These are phyloP conservation scores for Asterochloris sp. DNA, from an alignment of 139 green algal species.

Conservation along the genomic window DNA sequence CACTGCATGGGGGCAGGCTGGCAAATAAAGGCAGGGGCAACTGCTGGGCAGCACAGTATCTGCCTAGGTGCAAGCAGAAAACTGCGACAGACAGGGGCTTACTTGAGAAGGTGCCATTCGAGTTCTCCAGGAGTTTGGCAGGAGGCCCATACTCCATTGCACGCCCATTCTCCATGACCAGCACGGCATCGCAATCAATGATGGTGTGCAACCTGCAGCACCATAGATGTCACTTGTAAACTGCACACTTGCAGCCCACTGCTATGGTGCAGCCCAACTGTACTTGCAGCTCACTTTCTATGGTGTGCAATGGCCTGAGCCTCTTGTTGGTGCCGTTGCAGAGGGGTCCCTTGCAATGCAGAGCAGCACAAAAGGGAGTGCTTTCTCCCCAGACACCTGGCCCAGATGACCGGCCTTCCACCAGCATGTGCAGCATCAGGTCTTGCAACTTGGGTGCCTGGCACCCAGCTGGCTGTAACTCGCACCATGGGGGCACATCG, in stretches of 20 bases:
- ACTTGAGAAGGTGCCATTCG: conserved; percentile 30
- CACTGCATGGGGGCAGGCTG: not conserved
- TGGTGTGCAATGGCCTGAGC: not conserved
- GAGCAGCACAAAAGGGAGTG: too few species aligned
- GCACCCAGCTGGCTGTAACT: too few species aligned
- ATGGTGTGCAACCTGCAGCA: conserved; percentile 62
- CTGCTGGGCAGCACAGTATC: not conserved
- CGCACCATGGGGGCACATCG: not conserved
- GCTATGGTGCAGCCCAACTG: conserved; percentile 57
- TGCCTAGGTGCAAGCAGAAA: not conserved
- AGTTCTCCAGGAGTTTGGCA: conserved; percentile 32
- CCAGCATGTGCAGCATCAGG: too few species aligned
- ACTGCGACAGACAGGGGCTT: not conserved
- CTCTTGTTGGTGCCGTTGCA: not conserved
- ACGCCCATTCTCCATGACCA: conserved; percentile 50
- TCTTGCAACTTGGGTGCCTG: too few species aligned
- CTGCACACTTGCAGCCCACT: conserved; percentile 21
- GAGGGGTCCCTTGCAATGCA: too few species aligned
- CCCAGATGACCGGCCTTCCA: too few species aligned
- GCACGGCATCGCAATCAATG: conserved; percentile 64
- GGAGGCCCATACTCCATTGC: conserved; percentile 41
- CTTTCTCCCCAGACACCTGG: too few species aligned
- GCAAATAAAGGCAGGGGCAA: not conserved
- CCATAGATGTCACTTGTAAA: not conserved
- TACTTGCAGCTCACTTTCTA: not conserved